A percentile compares a stretch with the other conserved stretches of the same genome.
phyloP scores from a whole-genome alignment of 2,329 filamentous ascomycete genomes.

The Colletotrichum lupini region DNA sequence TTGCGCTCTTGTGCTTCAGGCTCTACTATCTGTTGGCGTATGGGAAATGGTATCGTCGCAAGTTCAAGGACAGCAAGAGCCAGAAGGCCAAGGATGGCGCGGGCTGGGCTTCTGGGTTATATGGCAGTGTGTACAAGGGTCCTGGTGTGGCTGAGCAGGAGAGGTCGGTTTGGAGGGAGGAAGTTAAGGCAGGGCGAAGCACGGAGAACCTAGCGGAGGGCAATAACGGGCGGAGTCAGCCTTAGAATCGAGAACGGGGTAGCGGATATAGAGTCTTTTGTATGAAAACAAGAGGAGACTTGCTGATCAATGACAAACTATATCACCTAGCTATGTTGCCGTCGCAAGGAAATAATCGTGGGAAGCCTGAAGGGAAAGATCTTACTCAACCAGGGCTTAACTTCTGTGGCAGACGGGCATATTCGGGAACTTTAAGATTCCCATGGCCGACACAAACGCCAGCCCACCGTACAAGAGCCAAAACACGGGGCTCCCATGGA shows the following conservation, averaged over 20 bases:
- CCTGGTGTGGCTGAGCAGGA: slow-evolving; percentile 66
- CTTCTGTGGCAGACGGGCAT: too few species aligned
- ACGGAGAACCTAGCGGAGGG: slow-evolving; percentile 48
- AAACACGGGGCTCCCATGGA: too few species aligned
- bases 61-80: slow-evolving; percentile 42
- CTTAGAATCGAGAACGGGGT: slow-evolving; percentile 8
- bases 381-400: too few species aligned
- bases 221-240: slow-evolving; percentile 48
- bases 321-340: too few species aligned
- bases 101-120: slow-evolving; percentile 66
- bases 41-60: slow-evolving; percentile 67
- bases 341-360: too few species aligned
- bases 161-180: slow-evolving; percentile 60
- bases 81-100: slow-evolving; percentile 59
- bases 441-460: too few species aligned
- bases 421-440: too few species aligned
- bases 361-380: too few species aligned
- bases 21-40: slow-evolving; percentile 71
- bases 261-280: too few species aligned
- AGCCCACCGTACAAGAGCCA: too few species aligned
- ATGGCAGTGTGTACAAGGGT: slow-evolving; percentile 69
- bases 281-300: too few species aligned
- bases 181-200: slow-evolving; percentile 48
- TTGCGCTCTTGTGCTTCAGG: slow-evolving; percentile 69
- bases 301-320: too few species aligned